Evolutionary conservation across 768 basidiomycete species (phyloP).

Genomic region (Boletus eberwhitei): DNA sequence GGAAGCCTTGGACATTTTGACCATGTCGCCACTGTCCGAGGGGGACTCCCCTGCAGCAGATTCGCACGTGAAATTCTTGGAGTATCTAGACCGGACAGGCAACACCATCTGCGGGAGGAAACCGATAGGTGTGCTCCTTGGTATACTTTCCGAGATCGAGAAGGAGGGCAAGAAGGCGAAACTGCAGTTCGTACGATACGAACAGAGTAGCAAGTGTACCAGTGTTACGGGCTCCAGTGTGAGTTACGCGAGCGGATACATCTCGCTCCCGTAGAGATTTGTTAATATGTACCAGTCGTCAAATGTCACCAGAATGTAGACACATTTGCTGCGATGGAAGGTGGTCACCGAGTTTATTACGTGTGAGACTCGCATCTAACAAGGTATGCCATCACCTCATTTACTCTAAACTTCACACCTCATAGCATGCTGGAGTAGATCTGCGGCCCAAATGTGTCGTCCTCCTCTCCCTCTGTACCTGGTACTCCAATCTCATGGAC

Average conservation of each 20-base stretch:
- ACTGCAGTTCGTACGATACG: constrained; percentile 87
- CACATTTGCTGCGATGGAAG: neutral
- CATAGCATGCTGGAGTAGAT: constrained; percentile 21
- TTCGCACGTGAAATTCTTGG: constrained; percentile 61
- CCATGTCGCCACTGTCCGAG: constrained; percentile 49
- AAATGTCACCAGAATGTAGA: neutral
- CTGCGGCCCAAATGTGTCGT: constrained; percentile 58
- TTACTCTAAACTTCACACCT: neutral
- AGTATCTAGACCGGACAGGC: constrained; percentile 68
- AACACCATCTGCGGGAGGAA: constrained; percentile 98
- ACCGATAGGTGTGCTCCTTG: constrained; percentile 89
- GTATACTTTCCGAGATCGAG: constrained; percentile 63
- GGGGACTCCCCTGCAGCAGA: constrained; percentile 38
- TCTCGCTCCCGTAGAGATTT: constrained; percentile 43
- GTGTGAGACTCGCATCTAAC: neutral
- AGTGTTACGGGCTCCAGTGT: constrained; percentile 81
- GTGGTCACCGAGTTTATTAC: neutral
- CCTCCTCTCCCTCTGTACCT: constrained; percentile 59
- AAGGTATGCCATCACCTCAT: neutral
- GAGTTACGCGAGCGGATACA: constrained; percentile 91
- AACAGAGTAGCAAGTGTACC: constrained; percentile 80
- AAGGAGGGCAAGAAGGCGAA: constrained; percentile 32
- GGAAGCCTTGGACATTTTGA: constrained; percentile 76
- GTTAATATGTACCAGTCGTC: constrained; percentile 2
- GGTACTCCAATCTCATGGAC: constrained; percentile 66